These are phyloP conservation scores for Furcasterigmium sp. DNA, from an alignment of 2,329 filamentous ascomycete species.

Conservation along the genomic window DNA sequence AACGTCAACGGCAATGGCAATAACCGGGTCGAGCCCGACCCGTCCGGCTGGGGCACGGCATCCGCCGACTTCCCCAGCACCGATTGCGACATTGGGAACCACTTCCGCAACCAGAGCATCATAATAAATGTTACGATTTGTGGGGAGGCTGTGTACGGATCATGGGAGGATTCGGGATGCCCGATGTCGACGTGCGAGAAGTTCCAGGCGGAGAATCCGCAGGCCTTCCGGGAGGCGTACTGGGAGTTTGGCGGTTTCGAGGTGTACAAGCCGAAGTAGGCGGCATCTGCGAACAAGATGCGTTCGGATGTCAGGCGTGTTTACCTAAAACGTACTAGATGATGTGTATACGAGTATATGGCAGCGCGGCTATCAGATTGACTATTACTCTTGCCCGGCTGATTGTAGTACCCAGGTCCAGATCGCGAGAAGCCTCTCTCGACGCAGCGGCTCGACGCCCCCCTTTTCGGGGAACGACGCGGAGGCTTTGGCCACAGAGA, in stretches of 20 bases:
- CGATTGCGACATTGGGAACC: conserved; percentile 50
- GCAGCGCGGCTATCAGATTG: no score
- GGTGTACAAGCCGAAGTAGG: conserved; percentile 39
- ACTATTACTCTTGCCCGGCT: no score
- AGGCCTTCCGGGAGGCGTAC: conserved; percentile 52
- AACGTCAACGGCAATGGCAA: neutral
- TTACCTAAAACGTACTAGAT: no score
- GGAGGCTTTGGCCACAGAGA: neutral
- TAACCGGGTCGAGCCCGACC: conserved; percentile 41
- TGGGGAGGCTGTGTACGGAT: conserved; percentile 46
- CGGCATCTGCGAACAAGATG: no score
- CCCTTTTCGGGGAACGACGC: neutral
- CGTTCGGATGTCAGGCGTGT: no score
- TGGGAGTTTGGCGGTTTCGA: conserved; percentile 61
- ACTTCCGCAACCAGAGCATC: conserved; percentile 63
- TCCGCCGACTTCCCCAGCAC: conserved; percentile 62
- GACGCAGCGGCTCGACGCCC: neutral
- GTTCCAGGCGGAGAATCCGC: conserved; percentile 52
- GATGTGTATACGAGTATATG: no score
- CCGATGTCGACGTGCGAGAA: conserved; percentile 44
- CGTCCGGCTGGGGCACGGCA: conserved; percentile 56
- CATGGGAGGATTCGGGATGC: conserved; percentile 41
- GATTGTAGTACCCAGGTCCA: neutral
- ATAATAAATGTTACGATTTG: conserved; percentile 63
- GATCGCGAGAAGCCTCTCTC: neutral